Evolutionary conservation across 2,329 filamentous ascomycete genomes (phyloP).

Genomic region (Ophiocordyceps camponoti-saundersi): DNA sequence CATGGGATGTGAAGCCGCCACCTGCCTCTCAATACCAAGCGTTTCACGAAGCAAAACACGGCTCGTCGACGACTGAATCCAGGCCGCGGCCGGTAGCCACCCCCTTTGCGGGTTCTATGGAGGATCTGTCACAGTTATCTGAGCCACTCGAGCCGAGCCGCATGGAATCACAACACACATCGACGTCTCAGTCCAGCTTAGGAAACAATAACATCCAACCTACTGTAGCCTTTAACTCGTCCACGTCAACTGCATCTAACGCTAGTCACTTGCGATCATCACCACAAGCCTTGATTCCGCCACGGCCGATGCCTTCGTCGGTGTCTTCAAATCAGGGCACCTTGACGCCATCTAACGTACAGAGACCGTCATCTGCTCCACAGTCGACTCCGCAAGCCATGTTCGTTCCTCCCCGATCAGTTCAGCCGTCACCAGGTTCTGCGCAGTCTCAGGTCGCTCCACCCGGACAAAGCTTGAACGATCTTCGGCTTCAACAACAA

Average conservation of each 20-base stretch:
- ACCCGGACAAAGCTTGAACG: constrained; percentile 59
- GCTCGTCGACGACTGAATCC: constrained; percentile 1
- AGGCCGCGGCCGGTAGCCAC: constrained; percentile 2
- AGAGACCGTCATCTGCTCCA: constrained; percentile 73
- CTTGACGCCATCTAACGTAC: constrained; percentile 60
- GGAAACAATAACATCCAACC: neutral
- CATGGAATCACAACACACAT: constrained; percentile 10
- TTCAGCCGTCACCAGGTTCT: constrained; percentile 69
- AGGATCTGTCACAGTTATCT: constrained; percentile 36
- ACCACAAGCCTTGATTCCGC: constrained; percentile 23
- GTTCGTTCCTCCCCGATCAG: constrained; percentile 58
- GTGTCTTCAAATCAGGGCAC: constrained; percentile 39
- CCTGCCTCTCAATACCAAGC: constrained; percentile 16
- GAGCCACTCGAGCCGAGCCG: constrained; percentile 35
- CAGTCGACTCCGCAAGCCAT: constrained; percentile 74
- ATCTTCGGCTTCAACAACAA: constrained; percentile 48
- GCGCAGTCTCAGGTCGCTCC: constrained; percentile 47
- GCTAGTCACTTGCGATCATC: constrained; percentile 14
- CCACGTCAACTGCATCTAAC: constrained; percentile 6
- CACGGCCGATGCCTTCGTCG: constrained; percentile 56
- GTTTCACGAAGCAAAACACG: constrained; percentile 10
- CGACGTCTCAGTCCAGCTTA: neutral
- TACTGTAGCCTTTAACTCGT: neutral
- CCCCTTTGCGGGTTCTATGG: constrained; percentile 36
- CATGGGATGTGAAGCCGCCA: constrained; percentile 78